These are phyloP conservation scores for Pezicula rhizophila DNA, from an alignment of 2,329 filamentous ascomycete species.

Conservation along the genomic window DNA sequence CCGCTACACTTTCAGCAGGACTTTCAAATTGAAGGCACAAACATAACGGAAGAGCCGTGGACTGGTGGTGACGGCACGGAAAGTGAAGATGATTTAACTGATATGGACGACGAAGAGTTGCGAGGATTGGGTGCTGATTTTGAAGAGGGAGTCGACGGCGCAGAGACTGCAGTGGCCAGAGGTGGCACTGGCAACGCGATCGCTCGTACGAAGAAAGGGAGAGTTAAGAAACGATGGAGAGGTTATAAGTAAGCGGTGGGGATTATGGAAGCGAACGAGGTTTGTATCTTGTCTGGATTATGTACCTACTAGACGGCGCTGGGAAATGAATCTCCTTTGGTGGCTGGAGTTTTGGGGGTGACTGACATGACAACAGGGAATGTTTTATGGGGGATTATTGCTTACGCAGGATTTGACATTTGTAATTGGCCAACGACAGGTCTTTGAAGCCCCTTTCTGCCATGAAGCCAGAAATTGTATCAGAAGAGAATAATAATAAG, in stretches of 20 bases:
- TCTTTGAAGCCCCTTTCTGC: too few species aligned
- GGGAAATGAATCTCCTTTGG: too few species aligned
- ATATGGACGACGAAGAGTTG: constrained; percentile 86
- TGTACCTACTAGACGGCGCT: too few species aligned
- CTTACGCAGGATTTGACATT: too few species aligned
- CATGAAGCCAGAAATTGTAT: too few species aligned
- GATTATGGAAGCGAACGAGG: too few species aligned
- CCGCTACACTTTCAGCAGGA: constrained; percentile 81
- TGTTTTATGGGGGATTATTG: too few species aligned
- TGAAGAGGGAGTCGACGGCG: constrained; percentile 8
- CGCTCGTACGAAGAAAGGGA: constrained; percentile 7
- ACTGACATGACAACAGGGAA: too few species aligned
- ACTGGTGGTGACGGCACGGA: constrained; percentile 61
- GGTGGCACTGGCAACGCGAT: constrained; percentile 2
- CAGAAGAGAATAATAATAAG: too few species aligned
- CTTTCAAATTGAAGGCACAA: constrained; percentile 76
- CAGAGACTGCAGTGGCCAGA: constrained; percentile 3
- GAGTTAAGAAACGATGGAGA: constrained; percentile 10
- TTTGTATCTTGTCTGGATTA: too few species aligned
- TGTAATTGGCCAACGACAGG: too few species aligned
- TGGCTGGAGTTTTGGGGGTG: too few species aligned
- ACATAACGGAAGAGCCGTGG: constrained; percentile 69
- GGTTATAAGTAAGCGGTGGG: constrained; percentile 5
- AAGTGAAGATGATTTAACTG: constrained; percentile 79
- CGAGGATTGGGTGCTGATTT: constrained; percentile 51